phyloP scores from a whole-genome alignment of 495 filamentous ascomycete species.

The Tuber melanosporum region DNA sequence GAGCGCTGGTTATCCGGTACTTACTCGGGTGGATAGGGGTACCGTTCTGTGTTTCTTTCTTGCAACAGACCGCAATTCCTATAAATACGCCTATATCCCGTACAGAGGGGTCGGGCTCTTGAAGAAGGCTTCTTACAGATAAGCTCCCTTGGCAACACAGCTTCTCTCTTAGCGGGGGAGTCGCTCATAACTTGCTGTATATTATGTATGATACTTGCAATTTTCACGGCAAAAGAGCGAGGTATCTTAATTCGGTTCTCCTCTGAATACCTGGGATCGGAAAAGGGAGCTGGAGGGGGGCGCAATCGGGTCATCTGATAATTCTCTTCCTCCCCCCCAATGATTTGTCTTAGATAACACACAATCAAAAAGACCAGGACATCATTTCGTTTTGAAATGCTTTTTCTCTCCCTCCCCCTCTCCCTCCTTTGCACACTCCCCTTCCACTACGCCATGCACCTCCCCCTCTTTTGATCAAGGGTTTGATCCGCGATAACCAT shows the following conservation, averaged over 20 bases:
- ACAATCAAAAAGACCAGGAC: not conserved
- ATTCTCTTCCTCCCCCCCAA: slow-evolving; percentile 9
- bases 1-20: not conserved
- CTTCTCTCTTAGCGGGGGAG: slow-evolving; percentile 13
- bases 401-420: slow-evolving; percentile 6
- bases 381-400: not conserved
- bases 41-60: not conserved
- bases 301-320: slow-evolving; percentile 33
- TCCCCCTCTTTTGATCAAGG: slow-evolving; percentile 11
- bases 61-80: not conserved
- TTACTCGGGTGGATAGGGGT: not conserved
- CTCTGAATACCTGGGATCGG: not conserved
- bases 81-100: not conserved
- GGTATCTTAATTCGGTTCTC: not conserved
- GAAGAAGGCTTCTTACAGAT: slow-evolving; percentile 1
- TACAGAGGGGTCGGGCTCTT: not conserved
- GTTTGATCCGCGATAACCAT: slow-evolving; percentile 37
- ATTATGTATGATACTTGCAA: not conserved
- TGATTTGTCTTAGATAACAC: slow-evolving; percentile 34
- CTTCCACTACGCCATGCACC: not conserved
- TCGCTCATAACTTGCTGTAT: slow-evolving; percentile 19
- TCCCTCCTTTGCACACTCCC: not conserved
- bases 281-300: not conserved
- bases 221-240: not conserved
- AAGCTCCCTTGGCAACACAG: slow-evolving; percentile 18